Evolutionary conservation across 129 eudicot species (phyloP).

Genomic region (Pittosporum tobira): DNA sequence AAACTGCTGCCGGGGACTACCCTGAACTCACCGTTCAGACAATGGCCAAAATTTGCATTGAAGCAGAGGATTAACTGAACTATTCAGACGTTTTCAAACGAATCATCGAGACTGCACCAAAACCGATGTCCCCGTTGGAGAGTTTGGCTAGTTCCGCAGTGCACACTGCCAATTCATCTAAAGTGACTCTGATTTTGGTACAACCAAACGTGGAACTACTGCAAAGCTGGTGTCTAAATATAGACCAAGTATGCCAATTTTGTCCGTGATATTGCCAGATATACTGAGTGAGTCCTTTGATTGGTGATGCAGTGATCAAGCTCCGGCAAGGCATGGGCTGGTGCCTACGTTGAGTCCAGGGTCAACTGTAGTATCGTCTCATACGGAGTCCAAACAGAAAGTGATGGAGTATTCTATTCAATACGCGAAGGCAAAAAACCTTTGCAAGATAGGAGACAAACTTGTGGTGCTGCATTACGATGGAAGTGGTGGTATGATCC

Average conservation of each 20-base stretch:
- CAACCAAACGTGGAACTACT: constrained; percentile 18
- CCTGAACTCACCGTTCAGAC: constrained; percentile 67
- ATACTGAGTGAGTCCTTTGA: neutral
- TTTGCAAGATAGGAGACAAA: constrained; percentile 3
- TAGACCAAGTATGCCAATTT: no score
- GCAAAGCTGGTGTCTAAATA: constrained; percentile 12
- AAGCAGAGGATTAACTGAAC: constrained; percentile 57
- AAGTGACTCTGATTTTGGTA: constrained; percentile 11
- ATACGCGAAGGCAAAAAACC: neutral
- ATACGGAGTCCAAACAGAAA: neutral
- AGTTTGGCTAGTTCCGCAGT: constrained; percentile 64
- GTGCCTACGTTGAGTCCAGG: constrained; percentile 3
- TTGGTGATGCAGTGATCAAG: neutral
- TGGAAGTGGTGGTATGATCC: constrained; percentile 4
- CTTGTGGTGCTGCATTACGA: constrained; percentile 4
- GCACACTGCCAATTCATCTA: constrained; percentile 23
- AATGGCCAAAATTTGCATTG: constrained; percentile 71
- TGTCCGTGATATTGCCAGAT: constrained; percentile 16
- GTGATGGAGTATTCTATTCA: neutral
- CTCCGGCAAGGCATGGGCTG: constrained; percentile 13
- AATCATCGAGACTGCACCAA: constrained; percentile 48
- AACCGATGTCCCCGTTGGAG: constrained; percentile 74
- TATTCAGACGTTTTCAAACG: constrained; percentile 52
- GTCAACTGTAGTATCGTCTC: constrained; percentile 4
- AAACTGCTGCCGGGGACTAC: constrained; percentile 74